Evolutionary conservation across 164 flowering plant genomes (phyloP), one percentile per base, ranked within the genome.

Genomic region (Chimonanthus praecox): DNA sequence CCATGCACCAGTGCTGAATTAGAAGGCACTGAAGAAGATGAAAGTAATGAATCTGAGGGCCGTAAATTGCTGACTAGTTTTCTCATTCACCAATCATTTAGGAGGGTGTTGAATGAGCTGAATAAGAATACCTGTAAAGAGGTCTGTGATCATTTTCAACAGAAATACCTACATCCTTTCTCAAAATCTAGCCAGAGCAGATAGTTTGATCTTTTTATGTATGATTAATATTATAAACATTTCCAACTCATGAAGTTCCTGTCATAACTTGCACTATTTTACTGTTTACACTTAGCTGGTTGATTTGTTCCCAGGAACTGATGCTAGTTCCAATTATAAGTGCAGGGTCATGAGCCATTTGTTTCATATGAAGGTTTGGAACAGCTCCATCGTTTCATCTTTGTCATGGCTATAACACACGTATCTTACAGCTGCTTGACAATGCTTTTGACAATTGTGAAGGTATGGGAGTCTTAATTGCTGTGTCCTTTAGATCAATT

Each of bases 331-430:
- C 60, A 54, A 10, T 76, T 8, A 47, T 76, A 33, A 33, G n/a
- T 70, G 69, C 89, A 95, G 99, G 91, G 89, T 62, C 77, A 86
- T 78, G 99, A 95, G 78, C 98, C 98, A 70, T 95, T 95, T 90
- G 97, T 95, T 75, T 95, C 99, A 73, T 90, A 90, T 78, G 87
- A 93, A 82, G 98, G 99, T 54, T 88, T 95, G 83, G 99, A 95
- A 88, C 99, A 95, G 82, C 84, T 95, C 84, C 99, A 95, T 49
- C 90, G 98, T 65, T 95, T 95, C 82, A 95, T 95, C 78, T 95
- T 95, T 83, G 89, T 95, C 74, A 95, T 95, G 98, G 99, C 99
- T 65, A 73, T 95, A 80, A 95, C 99, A 49, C 99, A 95, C 82
- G 80, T 95, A 80, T 84, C 96, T 72, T 95, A 95, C 78, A 93